Conservation (phyloP, 2,329 filamentous ascomycete species). For the Xylariaceae sp. region DNA sequence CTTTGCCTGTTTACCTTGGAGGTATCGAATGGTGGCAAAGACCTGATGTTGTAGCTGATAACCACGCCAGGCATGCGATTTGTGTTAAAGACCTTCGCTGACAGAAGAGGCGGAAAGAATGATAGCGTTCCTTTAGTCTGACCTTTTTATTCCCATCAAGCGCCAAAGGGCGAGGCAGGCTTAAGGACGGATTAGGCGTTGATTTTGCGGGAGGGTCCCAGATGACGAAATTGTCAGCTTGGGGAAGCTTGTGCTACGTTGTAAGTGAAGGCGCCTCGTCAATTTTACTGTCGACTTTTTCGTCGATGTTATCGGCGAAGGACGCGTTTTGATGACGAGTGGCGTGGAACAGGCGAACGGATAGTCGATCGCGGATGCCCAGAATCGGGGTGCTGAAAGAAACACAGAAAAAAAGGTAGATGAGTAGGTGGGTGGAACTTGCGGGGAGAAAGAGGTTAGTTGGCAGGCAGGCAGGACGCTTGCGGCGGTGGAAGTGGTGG, state of each 20-base stretch:
- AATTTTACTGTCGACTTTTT: not conserved
- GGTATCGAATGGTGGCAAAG: not conserved
- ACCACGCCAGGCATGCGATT: not conserved
- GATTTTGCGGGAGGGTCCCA: not conserved
- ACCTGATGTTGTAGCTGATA: not conserved
- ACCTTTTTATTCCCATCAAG: not conserved
- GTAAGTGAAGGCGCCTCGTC: not conserved
- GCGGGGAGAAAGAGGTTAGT: not conserved
- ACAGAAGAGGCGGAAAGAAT: not conserved
- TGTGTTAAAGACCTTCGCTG: not conserved
- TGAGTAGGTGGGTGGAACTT: not conserved
- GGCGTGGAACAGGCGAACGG: not conserved
- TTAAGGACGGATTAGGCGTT: not conserved
- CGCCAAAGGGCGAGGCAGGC: not conserved
- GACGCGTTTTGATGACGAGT: not conserved
- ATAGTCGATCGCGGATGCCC: not conserved
- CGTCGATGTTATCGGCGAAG: not conserved
- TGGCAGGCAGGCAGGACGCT: slow-evolving; percentile 1
- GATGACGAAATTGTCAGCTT: not conserved
- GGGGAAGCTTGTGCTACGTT: not conserved
- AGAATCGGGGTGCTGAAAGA: not conserved
- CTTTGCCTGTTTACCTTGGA: not conserved
- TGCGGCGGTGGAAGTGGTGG: slow-evolving; percentile 2
- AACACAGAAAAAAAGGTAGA: not conserved
- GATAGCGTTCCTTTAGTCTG: not conserved